Base-by-base conservation (phyloP, 2,329 filamentous ascomycete genomes). In the Calonectria fujianensis region DNA sequence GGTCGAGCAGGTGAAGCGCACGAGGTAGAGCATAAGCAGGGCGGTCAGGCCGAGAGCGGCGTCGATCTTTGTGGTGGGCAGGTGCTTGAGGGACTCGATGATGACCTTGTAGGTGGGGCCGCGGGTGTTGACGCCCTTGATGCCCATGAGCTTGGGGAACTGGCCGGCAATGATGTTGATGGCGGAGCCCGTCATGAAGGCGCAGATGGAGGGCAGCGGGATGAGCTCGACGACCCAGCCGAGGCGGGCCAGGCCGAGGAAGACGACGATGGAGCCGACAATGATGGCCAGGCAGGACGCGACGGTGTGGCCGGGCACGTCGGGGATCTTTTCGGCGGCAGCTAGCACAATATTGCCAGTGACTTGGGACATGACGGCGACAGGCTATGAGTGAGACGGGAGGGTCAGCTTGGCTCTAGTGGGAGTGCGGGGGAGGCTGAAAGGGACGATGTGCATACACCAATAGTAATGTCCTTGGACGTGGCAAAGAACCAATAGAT, bases 401-500 rank as follows among this genome's bases (percentile, higher is more conserved):
- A 45, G 68, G 78, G 80, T 82, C 70, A 77, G 72, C 71, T n/a
- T 35, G 59, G 6, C 45, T 52, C 14, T 14, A 35, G 16, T 35
- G 37, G 18, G 16, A 39, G 4, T 24, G 41, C 31, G 13, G 67
- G 32, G 32, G 24, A 57, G 39, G 61, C 24, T 45, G 20, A 9
- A 52, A 29, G 64, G 11, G 27, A 4, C 20, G 20, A 31, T 14
- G 41, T 6, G 89, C 92, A 86, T 88, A 94, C 92, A 50, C 95
- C 95, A 77, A 97, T 97, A 24, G 95, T 97, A 82, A 98, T 97
- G 85, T 90, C 88, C 79, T 98, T 98, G 31, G 96, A 98, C 0
- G 96, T 98, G 50, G 96, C 96, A 82, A 98, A 98, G 85, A 98
- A 96, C 96, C 96, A 98, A 86, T 98, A 98, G 79, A 98, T 89